These are phyloP conservation scores for Ehretia macrophylla DNA, from an alignment of 257 asterid genomes.

Conservation along the genomic window DNA sequence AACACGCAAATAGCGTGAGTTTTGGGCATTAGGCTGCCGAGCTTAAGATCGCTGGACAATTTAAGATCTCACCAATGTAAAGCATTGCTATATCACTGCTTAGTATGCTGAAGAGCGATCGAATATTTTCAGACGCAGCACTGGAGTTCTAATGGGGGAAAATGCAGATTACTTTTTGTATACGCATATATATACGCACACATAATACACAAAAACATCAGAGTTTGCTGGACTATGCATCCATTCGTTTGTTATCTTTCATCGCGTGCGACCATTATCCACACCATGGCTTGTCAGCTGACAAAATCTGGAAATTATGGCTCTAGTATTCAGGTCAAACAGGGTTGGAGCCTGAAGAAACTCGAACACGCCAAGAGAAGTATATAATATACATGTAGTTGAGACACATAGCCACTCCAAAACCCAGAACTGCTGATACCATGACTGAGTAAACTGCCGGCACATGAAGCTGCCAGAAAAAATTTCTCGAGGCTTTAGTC, in stretches of 20 bases:
- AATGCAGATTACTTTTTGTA: no score
- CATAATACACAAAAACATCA: no score
- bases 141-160: neutral
- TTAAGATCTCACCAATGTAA: no score
- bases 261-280: neutral
- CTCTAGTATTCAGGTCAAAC: conserved; percentile 28
- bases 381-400: conserved; percentile 42
- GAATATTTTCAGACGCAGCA: no score
- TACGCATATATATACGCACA: no score
- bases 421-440: conserved; percentile 54
- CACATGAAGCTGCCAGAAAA: conserved; percentile 49
- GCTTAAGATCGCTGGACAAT: no score
- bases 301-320: neutral
- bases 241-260: neutral
- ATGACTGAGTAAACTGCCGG: conserved; percentile 58
- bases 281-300: neutral
- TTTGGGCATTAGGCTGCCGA: no score
- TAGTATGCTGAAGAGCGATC: no score
- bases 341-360: conserved; percentile 27
- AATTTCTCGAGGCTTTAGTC: neutral
- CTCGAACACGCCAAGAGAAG: conserved; percentile 40
- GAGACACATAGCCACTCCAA: conserved; percentile 48
- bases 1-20: no score
- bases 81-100: no score
- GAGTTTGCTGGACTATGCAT: neutral